These are phyloP conservation scores for Calonectria henricotiae DNA, from an alignment of 2,329 filamentous ascomycete genomes.

Conservation along the genomic window DNA sequence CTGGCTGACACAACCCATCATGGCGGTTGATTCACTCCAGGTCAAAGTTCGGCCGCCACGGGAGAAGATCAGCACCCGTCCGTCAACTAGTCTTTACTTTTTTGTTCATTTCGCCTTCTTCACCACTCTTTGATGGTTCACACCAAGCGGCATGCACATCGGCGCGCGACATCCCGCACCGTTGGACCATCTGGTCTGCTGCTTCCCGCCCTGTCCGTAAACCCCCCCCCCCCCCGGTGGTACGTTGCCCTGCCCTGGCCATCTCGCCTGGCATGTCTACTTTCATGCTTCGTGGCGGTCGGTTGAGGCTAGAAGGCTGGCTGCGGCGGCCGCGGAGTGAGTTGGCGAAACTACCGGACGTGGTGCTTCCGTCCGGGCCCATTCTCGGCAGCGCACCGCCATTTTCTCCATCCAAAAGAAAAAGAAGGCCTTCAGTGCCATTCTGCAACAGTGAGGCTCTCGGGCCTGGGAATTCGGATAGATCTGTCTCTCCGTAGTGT, in stretches of 20 bases:
- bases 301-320: slow-evolving; percentile 37
- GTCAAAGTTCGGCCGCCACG: slow-evolving; percentile 17
- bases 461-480: slow-evolving; percentile 13
- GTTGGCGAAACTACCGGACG: slow-evolving; percentile 13
- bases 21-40: slow-evolving; percentile 27
- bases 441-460: slow-evolving; percentile 26
- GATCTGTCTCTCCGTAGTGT: slow-evolving; percentile 32
- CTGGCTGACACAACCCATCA: slow-evolving; percentile 16
- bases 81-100: slow-evolving; percentile 11
- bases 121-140: slow-evolving; percentile 9
- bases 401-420: slow-evolving; percentile 8
- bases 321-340: slow-evolving; percentile 22
- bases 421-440: neutral
- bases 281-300: slow-evolving; percentile 26
- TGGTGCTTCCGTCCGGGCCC: slow-evolving; percentile 28
- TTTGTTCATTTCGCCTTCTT: slow-evolving; percentile 20
- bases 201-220: slow-evolving; percentile 27
- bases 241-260: slow-evolving; percentile 22
- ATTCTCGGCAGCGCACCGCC: slow-evolving; percentile 32
- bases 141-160: slow-evolving; percentile 24
- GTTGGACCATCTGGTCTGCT: slow-evolving; percentile 18
- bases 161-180: slow-evolving; percentile 24
- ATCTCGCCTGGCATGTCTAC: slow-evolving; percentile 27
- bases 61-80: slow-evolving; percentile 23
- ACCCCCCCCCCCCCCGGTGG: slow-evolving; percentile 4